Evolutionary conservation across 805 yeast genomes (phyloP), one percentile per base, ranked within the genome.

Genomic region (Metschnikowia cerradonensis): DNA sequence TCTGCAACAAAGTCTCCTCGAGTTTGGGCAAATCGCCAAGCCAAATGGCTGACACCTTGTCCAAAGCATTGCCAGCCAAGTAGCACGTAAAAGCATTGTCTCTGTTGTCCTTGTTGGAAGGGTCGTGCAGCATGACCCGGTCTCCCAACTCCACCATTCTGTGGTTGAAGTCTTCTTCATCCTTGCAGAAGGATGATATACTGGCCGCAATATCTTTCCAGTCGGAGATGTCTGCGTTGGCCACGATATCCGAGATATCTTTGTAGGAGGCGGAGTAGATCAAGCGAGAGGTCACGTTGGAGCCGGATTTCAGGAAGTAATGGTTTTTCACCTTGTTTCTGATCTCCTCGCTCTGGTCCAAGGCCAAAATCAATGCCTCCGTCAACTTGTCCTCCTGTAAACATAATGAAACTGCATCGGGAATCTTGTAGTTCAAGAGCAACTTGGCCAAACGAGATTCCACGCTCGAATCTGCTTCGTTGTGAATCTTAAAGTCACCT

Each of bases 181-280:
- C 65, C 26, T 43, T 49, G 54, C 52, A 51, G 23, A 51, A 55
- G 2, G 88, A 78, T 48, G 82, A 66, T 50, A 91, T 79, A 14
- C 90, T 78, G 40, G 79, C 73, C n/a, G 90, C 88, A 58, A 88
- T 82, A 40, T 83, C 84, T 59, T 82, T 86, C 99, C 99, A 94
- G 57, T 88, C 83, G 3, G 76, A 60, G 37, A 91, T 82, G 61
- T 88, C 86, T 31, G 88, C 86, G 63, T 91, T 84, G 42, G 79
- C 76, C 31, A 90, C 94, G 54, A 94, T 65, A 65, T 92, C 98
- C 31, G 73, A 69, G 48, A 75, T 79, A 56, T 81, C 72, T 34
- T 73, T 72, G 31, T 79, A 73, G 0, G 88, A 75, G 13, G 83
- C 78, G 46, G 83, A 80, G 68, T 83, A 84, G 49, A 95, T 73